Evolutionary conservation across 225 moss, liverwort and hornwort species (phyloP), one percentile per base, ranked within the genome.

Genomic region (Polytrichum formosum): DNA sequence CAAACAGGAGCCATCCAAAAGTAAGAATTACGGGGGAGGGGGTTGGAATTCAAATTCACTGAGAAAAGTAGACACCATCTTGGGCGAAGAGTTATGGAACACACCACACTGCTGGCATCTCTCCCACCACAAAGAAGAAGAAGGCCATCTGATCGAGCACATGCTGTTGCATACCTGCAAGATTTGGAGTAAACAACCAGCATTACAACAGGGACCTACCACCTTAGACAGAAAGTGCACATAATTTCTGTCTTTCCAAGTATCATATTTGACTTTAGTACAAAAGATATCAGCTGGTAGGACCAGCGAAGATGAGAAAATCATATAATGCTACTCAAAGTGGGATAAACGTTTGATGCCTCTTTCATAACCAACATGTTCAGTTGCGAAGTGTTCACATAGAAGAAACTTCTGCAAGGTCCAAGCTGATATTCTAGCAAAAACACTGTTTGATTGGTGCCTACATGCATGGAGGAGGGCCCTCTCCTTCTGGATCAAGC

Each of bases 141-240:
- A 1, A 93, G 83, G 35, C 93, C 93, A 71, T 93, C 93, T 37
- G 93, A 89, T 19, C 93, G 82, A 26, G 93, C 93, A 78, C 93
- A 91, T 22, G 93, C 89, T 53, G 93, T 93, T 28, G 93, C 93
- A 76, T 93, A 93, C 93, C 90, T 93, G 74, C 68, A 84, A 72
- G n/a, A 73, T 67, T 35, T 6, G 29, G 27, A 64, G 35, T n/a
- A 16, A 16, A 26, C 25, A 37, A 64, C 33, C 22, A 37, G 37
- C 8, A 26, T 53, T 59, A 59, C 20, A 23, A 59, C 23, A 20
- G 20, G 20, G 9, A 9, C 20, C 23, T 59, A 23, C 23, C 20
- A 59, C 59, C 9, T 20, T 59, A 59, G 20, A 59, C n/a, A 59
- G n/a, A 20, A 20, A n/a, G 2, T 23, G 59, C n/a, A 59, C 59